A percentile compares a stretch with the other conserved stretches of the same genome.
Conservation (phyloP, 164 flowering plant genomes). For the Annona cherimola region DNA sequence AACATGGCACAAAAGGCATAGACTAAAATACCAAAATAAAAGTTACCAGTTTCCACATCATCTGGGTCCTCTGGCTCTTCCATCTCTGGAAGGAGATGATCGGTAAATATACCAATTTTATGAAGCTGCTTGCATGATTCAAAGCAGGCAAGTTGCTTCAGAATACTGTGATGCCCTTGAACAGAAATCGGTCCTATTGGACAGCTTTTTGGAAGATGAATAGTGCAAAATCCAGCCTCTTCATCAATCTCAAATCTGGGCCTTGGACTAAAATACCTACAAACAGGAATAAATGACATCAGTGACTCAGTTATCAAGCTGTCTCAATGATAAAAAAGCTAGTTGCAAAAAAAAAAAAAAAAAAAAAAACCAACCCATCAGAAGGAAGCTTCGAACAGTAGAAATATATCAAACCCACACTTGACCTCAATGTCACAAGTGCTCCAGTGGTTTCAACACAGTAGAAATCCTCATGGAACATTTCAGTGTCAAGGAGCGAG, state of each 20-base stretch:
- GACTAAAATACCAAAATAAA: neutral
- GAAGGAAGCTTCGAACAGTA: slow-evolving; percentile 88
- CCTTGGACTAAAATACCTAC: slow-evolving; percentile 70
- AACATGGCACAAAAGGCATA: neutral
- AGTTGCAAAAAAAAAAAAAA: neutral
- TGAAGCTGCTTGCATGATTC: slow-evolving; percentile 82
- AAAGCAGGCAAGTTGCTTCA: slow-evolving; percentile 65
- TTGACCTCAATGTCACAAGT: slow-evolving; percentile 51
- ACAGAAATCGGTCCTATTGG: slow-evolving; percentile 50
- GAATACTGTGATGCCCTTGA: slow-evolving; percentile 30
- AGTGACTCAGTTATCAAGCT: neutral
- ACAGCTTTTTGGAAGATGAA: slow-evolving; percentile 69
- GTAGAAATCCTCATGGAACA: slow-evolving; percentile 41
- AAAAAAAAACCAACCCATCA: slow-evolving; percentile 56
- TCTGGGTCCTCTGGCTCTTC: slow-evolving; percentile 37
- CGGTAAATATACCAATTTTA: slow-evolving; percentile 67
- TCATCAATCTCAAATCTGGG: slow-evolving; percentile 49
- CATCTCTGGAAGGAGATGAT: slow-evolving; percentile 66
- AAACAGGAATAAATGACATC: slow-evolving; percentile 2
- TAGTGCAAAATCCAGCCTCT: slow-evolving; percentile 36
- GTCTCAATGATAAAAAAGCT: neutral
- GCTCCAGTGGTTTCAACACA: slow-evolving; percentile 72
- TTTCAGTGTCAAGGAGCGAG: slow-evolving; percentile 31
- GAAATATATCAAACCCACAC: slow-evolving; percentile 51
- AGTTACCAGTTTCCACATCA: slow-evolving; percentile 39